Evolutionary conservation across 352 stramenopile species (phyloP), one percentile per base, ranked within the genome.

Genomic region (Globisporangium camurandrum): DNA sequence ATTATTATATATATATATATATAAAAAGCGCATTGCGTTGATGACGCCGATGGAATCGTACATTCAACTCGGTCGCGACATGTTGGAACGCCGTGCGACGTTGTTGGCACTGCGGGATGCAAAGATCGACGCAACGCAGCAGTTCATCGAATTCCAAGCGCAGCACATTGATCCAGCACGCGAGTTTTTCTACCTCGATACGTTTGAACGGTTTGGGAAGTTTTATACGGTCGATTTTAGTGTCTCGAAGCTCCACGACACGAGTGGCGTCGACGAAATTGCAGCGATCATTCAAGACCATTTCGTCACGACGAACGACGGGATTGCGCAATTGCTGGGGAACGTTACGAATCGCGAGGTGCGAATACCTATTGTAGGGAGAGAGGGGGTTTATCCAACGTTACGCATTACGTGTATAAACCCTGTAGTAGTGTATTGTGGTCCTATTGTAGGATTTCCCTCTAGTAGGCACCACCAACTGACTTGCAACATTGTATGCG

Each of bases 181-280:
- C 56, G 73, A 71, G 28, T 85, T 85, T 66, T 66, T 77, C 51
- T 86, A 81, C 59, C 75, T 69, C 26, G 78, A 90, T 54, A 77
- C 74, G 64, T 90, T 90, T 57, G 78, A 90, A 54, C 75, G 78
- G 49, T 90, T 87, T 33, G 78, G 78, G 53, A 90, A 90, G 57
- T 71, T 74, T 52, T 90, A 90, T 59, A 85, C 61, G 42, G 71
- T 87, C 9, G 71, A 87, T 53, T 87, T 90, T 45, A 62, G 67
- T 27, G 77, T 90, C 45, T 84, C 72, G n/a, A n/a, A n/a, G 39
- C 83, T 75, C 56, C 83, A 83, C 62, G 75, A 90, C 20, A 73
- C 64, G 20, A 71, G 85, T 3, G 67, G 66, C 19, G 69, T 90
- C 2, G 69, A 69, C 17, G 64, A 84, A 30, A 73, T 87, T 23